Evolutionary conservation across 78 protist genomes (phyloP).

Genomic region (Dictyostelium capitatum): DNA sequence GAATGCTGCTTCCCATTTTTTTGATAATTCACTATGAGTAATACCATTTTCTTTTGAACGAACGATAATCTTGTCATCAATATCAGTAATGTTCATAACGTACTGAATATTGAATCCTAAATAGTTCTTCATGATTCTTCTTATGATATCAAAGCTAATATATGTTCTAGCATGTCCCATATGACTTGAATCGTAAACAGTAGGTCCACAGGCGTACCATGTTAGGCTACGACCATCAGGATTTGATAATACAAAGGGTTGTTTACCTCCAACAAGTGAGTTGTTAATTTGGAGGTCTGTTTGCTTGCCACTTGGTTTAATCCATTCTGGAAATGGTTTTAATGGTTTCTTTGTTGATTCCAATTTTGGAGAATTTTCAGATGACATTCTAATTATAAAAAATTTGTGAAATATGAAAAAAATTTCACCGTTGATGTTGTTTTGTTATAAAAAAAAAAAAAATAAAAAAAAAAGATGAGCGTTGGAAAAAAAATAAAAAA

Average conservation of each 20-base stretch:
- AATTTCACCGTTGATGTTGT: too few species aligned
- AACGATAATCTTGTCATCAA: slow-evolving; percentile 99
- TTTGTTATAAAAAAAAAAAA: too few species aligned
- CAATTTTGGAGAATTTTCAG: slow-evolving; percentile 48
- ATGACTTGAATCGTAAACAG: slow-evolving; percentile 98
- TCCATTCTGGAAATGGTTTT: slow-evolving; percentile 63
- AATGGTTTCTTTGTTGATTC: slow-evolving; percentile 21
- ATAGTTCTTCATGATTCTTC: slow-evolving; percentile 96
- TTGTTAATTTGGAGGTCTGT: slow-evolving; percentile 12
- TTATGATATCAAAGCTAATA: slow-evolving; percentile 96
- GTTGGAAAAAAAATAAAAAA: too few species aligned
- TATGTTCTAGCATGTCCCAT: slow-evolving; percentile 99
- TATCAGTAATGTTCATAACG: slow-evolving; percentile 99
- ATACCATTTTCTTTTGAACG: slow-evolving; percentile 82
- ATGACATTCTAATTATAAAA: neutral
- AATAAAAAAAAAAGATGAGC: too few species aligned
- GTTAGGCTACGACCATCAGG: slow-evolving; percentile 34
- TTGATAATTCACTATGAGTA: slow-evolving; percentile 67
- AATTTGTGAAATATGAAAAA: too few species aligned
- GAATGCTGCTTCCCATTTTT: slow-evolving; percentile 90
- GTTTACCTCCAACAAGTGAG: slow-evolving; percentile 29
- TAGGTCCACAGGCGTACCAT: slow-evolving; percentile 99
- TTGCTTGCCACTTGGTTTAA: slow-evolving; percentile 40
- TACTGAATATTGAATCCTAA: slow-evolving; percentile 88
- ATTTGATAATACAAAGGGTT: slow-evolving; percentile 15